Evolutionary conservation across 192 early-diverging fungal genomes (phyloP), one percentile per base, ranked within the genome.

Genomic region (Entophlyctis luteolus): DNA sequence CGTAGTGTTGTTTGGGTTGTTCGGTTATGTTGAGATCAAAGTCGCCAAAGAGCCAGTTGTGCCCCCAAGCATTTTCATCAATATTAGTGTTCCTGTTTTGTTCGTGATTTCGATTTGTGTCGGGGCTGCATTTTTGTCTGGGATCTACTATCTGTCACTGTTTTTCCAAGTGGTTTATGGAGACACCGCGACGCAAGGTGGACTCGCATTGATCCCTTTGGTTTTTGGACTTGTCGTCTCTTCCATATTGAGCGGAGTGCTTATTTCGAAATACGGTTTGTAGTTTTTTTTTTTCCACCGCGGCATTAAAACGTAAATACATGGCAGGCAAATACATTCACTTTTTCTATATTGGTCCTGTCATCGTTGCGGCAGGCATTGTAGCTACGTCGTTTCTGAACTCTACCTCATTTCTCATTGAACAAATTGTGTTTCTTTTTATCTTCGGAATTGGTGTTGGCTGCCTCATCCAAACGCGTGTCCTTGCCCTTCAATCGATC

Each of bases 401-500:
- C 70, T 74, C 60, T 32, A 33, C 74, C 4, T 80, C 87, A 2
- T 77, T 74, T 42, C 52, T 74, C 27, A 79, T 72, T 12, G 25
- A 80, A 31, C 86, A 85, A 46, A 83, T 87, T 32, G 77, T 82
- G 10, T 86, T 79, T 56, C 67, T 93, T 55, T 63, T 92, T 28
- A 73, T 93, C 57, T 60, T 84, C 37, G 93, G 91, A 5, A 46
- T 86, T 25, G 93, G 93, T 31, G 78, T 89, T 33, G 92, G 93
- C 42, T 77, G 75, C 32, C 79, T 85, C 48, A 75, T 92, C 16
- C 91, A 91, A 79, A 87, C 86, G 1, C 81, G 83, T 32, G 81
- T 91, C 67, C 72, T 93, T 60, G 88, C 83, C 2, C 27, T 70
- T n/a, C 68, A 60, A 48, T 56, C 58, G 3, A 62, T 58, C 14